Evolutionary conservation across 805 yeast species (phyloP), one percentile per base, ranked within the genome.

Genomic region (Candida schatavii): DNA sequence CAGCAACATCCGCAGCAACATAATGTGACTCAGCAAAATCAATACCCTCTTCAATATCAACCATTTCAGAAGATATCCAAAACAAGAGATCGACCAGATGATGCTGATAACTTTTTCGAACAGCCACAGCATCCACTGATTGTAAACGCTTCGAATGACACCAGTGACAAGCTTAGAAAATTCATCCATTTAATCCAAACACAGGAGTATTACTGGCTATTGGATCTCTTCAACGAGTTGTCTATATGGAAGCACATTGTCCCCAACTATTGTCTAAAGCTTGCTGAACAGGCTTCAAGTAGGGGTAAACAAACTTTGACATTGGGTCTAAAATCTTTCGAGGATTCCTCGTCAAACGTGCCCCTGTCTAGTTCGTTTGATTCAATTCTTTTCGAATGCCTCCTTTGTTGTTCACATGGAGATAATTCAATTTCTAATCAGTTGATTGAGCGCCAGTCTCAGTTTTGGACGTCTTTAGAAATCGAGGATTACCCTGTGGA

Each of bases 211-310:
- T 61, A 59, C 47, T 66, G 72, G 72, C 35, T 69, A 7, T 49
- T 69, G 17, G 75, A 69, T 48, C 45, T 69, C 21, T 67, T 66
- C 43, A 69, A 69, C 38, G 72, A 64, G n/a, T 43, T 65, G 25
- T 45, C 50, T 33, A 49, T 68, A 13, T 69, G 74, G 74, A 66
- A 65, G 44, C 50, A 58, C 19, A 45, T 62, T 10, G 50, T 69
- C 7, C 74, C 74, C 2, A 47, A 50, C 14, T 64, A 61, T 41
- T 63, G 70, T 45, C 6, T 31, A 11, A 31, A 11, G 10, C 27
- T 23, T 23, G 27, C 10, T 7, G 27, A 23, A 7, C 7, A 23
- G 7, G 7, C 27, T 11, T 7, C 27, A 23, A 23, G 27, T 23
- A 11, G 11, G 7, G 27, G 27, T 7, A 23, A 23, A 11, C 11